phyloP scores from a whole-genome alignment of 1,139 yeast genomes.

The Trichomonascaceae sp. region DNA sequence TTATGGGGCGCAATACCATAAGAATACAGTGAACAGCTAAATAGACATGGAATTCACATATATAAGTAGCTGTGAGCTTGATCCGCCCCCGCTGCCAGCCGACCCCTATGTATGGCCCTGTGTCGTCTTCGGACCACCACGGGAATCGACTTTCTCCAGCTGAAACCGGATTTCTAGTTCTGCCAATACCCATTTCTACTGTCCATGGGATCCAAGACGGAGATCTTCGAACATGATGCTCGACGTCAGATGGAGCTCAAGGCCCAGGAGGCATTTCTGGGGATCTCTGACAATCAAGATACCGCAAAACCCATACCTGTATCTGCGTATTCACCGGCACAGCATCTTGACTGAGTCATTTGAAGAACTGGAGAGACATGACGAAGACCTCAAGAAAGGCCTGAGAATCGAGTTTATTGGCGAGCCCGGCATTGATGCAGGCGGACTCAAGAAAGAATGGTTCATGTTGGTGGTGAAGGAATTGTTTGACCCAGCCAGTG shows the following conservation, averaged over 20 bases:
- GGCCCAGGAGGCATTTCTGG: constrained; percentile 83
- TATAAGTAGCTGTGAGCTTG: too few species aligned
- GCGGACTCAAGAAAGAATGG: constrained; percentile 92
- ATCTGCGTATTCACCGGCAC: constrained; percentile 54
- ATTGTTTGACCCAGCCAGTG: constrained; percentile 48
- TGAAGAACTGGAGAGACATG: constrained; percentile 44
- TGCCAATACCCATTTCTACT: constrained; percentile 78
- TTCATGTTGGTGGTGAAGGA: constrained; percentile 59
- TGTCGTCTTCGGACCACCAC: too few species aligned
- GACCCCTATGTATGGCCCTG: too few species aligned
- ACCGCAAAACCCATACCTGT: constrained; percentile 53
- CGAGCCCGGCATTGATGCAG: constrained; percentile 92
- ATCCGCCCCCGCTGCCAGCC: too few species aligned
- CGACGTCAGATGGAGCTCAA: constrained; percentile 70
- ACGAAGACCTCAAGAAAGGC: constrained; percentile 57
- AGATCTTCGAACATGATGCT: constrained; percentile 73
- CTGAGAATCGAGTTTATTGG: constrained; percentile 64
- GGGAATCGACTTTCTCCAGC: too few species aligned
- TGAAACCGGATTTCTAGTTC: constrained; percentile 25
- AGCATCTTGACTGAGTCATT: constrained; percentile 66
- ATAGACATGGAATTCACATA: too few species aligned
- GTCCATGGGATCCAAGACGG: constrained; percentile 70
- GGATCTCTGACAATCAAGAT: constrained; percentile 52
- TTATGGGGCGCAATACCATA: too few species aligned
- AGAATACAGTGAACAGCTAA: too few species aligned